These are phyloP conservation scores for Colletotrichum paranaense DNA, from an alignment of 2,329 filamentous ascomycete genomes.

Conservation along the genomic window DNA sequence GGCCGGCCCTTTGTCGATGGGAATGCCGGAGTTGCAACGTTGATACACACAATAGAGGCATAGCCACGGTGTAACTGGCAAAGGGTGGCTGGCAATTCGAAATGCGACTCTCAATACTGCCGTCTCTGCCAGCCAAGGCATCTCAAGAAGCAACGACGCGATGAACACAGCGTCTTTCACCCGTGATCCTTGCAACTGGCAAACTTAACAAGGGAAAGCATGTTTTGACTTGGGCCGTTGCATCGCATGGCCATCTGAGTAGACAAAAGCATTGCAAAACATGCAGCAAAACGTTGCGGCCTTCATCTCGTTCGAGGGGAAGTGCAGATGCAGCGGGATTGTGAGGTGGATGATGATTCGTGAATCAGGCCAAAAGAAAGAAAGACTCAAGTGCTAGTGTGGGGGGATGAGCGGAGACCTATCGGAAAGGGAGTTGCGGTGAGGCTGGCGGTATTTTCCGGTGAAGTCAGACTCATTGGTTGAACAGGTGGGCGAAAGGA, in stretches of 20 bases:
- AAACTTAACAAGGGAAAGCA: slow-evolving; percentile 5
- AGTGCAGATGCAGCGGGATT: slow-evolving; percentile 21
- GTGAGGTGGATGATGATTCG: slow-evolving; percentile 23
- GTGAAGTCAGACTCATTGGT: slow-evolving; percentile 25
- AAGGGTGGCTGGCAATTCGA: not conserved
- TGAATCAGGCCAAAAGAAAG: slow-evolving; percentile 20
- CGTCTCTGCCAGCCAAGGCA: not conserved
- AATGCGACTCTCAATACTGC: not conserved
- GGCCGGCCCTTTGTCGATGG: slow-evolving; percentile 9
- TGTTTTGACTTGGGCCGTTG: slow-evolving; percentile 19
- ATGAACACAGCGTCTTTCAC: slow-evolving; percentile 14
- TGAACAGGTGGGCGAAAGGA: not conserved
- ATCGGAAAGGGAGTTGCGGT: slow-evolving; percentile 38
- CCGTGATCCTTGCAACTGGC: slow-evolving; percentile 9
- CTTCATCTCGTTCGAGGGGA: slow-evolving; percentile 24
- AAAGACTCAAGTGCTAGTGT: slow-evolving; percentile 27
- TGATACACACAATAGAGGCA: not conserved
- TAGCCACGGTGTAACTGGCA: slow-evolving; percentile 5
- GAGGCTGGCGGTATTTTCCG: slow-evolving; percentile 37
- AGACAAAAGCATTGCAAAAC: slow-evolving; percentile 1
- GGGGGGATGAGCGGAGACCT: slow-evolving; percentile 35
- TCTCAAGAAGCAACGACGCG: slow-evolving; percentile 8
- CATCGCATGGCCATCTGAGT: slow-evolving; percentile 11
- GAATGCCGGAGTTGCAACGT: slow-evolving; percentile 5
- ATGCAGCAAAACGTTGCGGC: slow-evolving; percentile 18